Evolutionary conservation across 805 yeast genomes (phyloP), one percentile per base, ranked within the genome.

Genomic region (Metschnikowia cubensis): DNA sequence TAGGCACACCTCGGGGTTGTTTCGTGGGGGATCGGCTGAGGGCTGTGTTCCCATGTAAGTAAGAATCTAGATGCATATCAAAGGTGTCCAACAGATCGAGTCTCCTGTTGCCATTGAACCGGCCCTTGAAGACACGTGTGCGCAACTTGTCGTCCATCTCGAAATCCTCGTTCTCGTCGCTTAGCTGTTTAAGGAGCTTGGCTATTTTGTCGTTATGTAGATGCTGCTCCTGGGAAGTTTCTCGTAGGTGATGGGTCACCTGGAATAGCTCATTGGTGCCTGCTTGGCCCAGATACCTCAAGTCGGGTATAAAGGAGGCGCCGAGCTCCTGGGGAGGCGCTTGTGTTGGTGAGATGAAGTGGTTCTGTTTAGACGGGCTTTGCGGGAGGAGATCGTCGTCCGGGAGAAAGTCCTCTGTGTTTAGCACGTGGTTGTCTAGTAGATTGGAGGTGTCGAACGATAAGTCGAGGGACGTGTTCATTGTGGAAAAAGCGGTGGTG

Each of bases 121-220:
- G 37, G 40, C 60, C 50, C 42, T 43, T 47, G 45, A 57, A 52
- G 10, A 54, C 60, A 4, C 61, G 55, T 8, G 61, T 51, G 5
- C 61, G 53, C 17, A 50, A 49, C 50, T 58, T 54, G 48, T 52
- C 57, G 45, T 58, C 61, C 25, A 57, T 44, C 42, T 57, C 59
- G 31, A 32, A 52, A 42, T 60, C 60, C 31, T 61, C 64, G 35
- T 70, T 58, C 7, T 67, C 65, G 17, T 61, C 60, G 15, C 48
- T 53, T 22, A 65, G 66, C 48, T 75, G 59, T 47, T 68, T 61
- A 21, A 74, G 62, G 54, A 75, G 61, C 48, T 69, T 70, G 33
- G 67, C 70, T 36, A 74, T 63, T 51, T 73, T 74, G 53, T 66
- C 61, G 48, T 70, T 70, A 39, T 63, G 62, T 31, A 71, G 58